Evolutionary conservation across 306 rosid genomes (phyloP).

Genomic region (Geum urbanum): DNA sequence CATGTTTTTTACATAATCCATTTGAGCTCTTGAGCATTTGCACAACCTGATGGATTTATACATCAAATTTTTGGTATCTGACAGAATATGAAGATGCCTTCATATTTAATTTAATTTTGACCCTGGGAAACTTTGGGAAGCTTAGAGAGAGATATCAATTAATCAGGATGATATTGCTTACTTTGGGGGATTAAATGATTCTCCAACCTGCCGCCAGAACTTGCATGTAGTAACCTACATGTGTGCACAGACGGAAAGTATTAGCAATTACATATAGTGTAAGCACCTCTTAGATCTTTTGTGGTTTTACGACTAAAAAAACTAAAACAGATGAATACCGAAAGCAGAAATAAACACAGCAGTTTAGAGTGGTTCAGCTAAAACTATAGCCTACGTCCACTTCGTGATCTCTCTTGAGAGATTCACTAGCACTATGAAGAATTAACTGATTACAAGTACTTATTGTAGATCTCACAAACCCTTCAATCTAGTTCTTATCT

Average conservation of each 20-base stretch:
- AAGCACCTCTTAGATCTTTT: too few species aligned
- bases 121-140: neutral
- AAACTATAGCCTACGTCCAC: too few species aligned
- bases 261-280: neutral
- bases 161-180: constrained; percentile 30
- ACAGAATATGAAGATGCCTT: constrained; percentile 12
- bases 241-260: constrained; percentile 17
- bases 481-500: too few species aligned
- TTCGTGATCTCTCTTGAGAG: too few species aligned
- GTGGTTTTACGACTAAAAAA: too few species aligned
- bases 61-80: neutral
- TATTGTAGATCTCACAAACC: too few species aligned
- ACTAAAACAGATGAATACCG: too few species aligned
- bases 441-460: too few species aligned
- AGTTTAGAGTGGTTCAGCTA: too few species aligned
- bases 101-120: neutral
- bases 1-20: neutral
- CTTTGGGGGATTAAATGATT: constrained; percentile 80
- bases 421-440: too few species aligned
- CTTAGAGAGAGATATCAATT: neutral
- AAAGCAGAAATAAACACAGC: too few species aligned
- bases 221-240: constrained; percentile 68
- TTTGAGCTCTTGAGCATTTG: neutral
- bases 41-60: neutral
- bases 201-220: constrained; percentile 84